phyloP scores from a whole-genome alignment of 345 rosid genomes.

The Pelargonium nanum region DNA sequence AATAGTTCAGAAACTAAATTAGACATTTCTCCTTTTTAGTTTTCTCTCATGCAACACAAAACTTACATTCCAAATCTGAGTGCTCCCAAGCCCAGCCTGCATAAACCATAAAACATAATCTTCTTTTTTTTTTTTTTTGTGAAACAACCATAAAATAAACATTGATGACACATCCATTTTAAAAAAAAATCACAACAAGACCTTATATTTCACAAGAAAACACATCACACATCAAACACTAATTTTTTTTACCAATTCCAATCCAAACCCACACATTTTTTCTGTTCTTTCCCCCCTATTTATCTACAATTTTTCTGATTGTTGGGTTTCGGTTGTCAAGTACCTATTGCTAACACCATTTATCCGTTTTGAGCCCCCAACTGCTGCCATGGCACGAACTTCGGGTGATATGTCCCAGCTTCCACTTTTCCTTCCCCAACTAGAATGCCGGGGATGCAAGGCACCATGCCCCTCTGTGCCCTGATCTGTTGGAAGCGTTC shows the following conservation, averaged over 20 bases:
- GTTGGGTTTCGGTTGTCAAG: conserved; percentile 14
- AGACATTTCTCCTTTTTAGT: no score
- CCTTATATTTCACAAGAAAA: conserved; percentile 3
- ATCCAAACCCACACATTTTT: conserved; percentile 7
- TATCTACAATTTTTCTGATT: background rate
- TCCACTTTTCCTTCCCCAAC: conserved; percentile 64
- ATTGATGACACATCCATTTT: conserved; percentile 2
- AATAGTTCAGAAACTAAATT: no score
- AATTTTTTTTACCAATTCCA: conserved; percentile 5
- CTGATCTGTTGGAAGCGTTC: conserved; percentile 61
- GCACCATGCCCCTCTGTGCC: conserved; percentile 48
- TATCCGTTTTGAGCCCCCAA: conserved; percentile 28
- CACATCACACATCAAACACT: background rate
- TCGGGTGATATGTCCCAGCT: conserved; percentile 65
- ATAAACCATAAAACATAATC: background rate
- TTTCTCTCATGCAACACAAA: no score
- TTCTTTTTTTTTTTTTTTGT: no score
- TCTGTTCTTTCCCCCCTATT: background rate
- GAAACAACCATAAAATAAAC: no score
- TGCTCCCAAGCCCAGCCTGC: background rate
- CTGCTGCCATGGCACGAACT: conserved; percentile 24
- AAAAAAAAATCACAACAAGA: conserved; percentile 2
- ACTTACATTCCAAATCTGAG: no score
- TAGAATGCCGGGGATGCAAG: conserved; percentile 36
- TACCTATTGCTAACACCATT: conserved; percentile 9